Evolutionary conservation across 2,329 filamentous ascomycete species (phyloP), one percentile per base, ranked within the genome.

Genomic region (Colletotrichum musae): DNA sequence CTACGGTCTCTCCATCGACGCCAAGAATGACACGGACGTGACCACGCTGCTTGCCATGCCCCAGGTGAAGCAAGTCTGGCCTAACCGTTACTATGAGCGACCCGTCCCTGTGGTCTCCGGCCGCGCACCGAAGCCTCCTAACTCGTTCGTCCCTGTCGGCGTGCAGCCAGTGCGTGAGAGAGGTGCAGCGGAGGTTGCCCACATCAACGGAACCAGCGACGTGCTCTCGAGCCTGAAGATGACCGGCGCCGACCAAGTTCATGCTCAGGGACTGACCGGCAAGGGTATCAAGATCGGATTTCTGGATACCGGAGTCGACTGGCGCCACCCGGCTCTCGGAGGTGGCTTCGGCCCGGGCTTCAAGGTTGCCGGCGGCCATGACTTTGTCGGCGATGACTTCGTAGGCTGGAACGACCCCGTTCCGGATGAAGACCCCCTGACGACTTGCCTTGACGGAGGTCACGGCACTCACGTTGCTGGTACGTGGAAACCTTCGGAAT

Each of bases 391-490:
- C 5, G 72, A 76, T 41, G 71, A 75, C 9, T 79, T 79, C 41
- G 70, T 77, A 18, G 77, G 77, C 13, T 76, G 74, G 16, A 72
- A 75, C 43, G 71, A 59, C 16, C 60, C 68, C 9, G 72, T 65
- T 6, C 60, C 65, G 7, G 65, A 65, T 16, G 24, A 65, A 5
- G 28, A 68, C 9, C 65, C 65, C 6, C 50, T 68, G n/a, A 59
- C 56, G 6, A 65, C 61, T 2, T 68, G 65, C 26, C 53, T 64
- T 16, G 61, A 64, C 4, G 65, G 60, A 61, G 82, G 82, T 26
- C 84, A 86, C 72, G 83, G 84, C 5, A 85, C 84, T 0, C 82
- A 84, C 65, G 80, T 84, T 48, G 78, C 83, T 18, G 84, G 85
- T 60, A 83, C 2, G 64, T 57, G 2, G 6, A 47, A 21, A 2